phyloP scores from a whole-genome alignment of 108 stramenopile genomes.

The Nannochloropsis gaditana region DNA sequence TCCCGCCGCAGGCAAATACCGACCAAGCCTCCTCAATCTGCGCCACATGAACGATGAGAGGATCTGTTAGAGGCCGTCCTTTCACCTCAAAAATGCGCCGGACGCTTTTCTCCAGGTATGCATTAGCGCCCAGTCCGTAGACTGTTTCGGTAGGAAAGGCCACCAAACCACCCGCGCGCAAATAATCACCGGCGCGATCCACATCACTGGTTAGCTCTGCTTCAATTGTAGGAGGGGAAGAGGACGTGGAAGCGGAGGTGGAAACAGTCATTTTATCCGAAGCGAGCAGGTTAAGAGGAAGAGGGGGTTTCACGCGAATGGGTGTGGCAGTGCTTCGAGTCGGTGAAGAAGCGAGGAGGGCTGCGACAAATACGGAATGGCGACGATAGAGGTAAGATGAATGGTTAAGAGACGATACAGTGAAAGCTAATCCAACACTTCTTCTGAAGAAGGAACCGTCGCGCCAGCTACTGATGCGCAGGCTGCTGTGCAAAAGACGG shows the following conservation, averaged over 20 bases:
- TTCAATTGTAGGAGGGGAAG: neutral
- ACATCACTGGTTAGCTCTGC: neutral
- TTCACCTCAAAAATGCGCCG: constrained; percentile 77
- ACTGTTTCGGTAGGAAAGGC: constrained; percentile 75
- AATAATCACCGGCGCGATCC: constrained; percentile 18
- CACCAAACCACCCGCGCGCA: constrained; percentile 43
- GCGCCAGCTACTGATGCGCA: too few relatives aligned
- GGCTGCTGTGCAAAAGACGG: too few relatives aligned
- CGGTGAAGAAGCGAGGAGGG: too few relatives aligned
- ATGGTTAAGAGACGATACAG: too few relatives aligned
- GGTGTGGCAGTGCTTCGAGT: too few relatives aligned
- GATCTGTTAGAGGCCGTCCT: constrained; percentile 57
- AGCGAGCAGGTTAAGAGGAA: neutral
- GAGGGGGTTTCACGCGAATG: neutral
- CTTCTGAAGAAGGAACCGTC: too few relatives aligned
- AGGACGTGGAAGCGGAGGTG: neutral
- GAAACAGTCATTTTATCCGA: neutral
- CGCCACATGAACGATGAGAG: constrained; percentile 53
- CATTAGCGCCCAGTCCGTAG: constrained; percentile 96
- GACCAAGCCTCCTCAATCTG: constrained; percentile 34
- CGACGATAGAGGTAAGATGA: too few relatives aligned
- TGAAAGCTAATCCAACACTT: too few relatives aligned
- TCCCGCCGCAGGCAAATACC: constrained; percentile 28
- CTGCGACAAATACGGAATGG: too few relatives aligned
- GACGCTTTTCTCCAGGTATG: constrained; percentile 73